Percentiles rank a stretch among this genome's conserved stretches.
Evolutionary conservation across 371 early-diverging fungal genomes (phyloP).

Genomic region (Lichtheimia hyalospora): DNA sequence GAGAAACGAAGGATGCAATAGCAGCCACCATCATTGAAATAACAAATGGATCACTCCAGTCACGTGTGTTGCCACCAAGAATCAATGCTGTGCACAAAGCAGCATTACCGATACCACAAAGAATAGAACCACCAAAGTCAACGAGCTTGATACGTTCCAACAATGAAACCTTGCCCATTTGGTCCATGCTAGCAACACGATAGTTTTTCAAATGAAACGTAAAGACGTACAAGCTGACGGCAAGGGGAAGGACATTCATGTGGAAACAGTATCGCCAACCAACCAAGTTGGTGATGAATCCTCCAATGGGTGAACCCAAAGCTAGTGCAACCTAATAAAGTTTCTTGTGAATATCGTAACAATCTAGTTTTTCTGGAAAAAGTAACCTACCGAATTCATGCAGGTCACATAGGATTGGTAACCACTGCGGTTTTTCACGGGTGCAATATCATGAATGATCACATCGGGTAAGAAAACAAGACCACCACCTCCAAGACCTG

Average conservation of each 20-base stretch:
- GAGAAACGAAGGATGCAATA: conserved; percentile 39
- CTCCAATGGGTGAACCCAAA: conserved; percentile 45
- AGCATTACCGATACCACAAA: conserved; percentile 53
- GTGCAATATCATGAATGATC: conserved; percentile 35
- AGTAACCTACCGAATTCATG: conserved; percentile 32
- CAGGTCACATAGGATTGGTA: conserved; percentile 44
- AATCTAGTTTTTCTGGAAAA: neutral
- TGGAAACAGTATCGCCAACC: conserved; percentile 76
- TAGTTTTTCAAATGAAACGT: conserved; percentile 16
- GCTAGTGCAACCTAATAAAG: conserved; percentile 29
- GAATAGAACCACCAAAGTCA: conserved; percentile 54
- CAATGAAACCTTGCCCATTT: conserved; percentile 10
- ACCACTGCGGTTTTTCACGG: conserved; percentile 32
- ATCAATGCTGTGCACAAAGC: conserved; percentile 17
- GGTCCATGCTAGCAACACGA: conserved; percentile 32
- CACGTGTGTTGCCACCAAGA: conserved; percentile 62
- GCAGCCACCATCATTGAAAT: conserved; percentile 49
- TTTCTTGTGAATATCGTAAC: neutral
- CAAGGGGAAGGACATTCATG: conserved; percentile 66
- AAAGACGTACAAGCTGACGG: conserved; percentile 37
- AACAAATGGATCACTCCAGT: conserved; percentile 60
- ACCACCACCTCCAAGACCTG: conserved; percentile 84
- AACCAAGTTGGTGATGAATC: conserved; percentile 51
- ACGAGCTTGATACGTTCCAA: conserved; percentile 38
- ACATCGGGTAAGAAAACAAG: conserved; percentile 27